Conservation (phyloP, 1,284 basidiomycete species). For the Tilletia caries region DNA sequence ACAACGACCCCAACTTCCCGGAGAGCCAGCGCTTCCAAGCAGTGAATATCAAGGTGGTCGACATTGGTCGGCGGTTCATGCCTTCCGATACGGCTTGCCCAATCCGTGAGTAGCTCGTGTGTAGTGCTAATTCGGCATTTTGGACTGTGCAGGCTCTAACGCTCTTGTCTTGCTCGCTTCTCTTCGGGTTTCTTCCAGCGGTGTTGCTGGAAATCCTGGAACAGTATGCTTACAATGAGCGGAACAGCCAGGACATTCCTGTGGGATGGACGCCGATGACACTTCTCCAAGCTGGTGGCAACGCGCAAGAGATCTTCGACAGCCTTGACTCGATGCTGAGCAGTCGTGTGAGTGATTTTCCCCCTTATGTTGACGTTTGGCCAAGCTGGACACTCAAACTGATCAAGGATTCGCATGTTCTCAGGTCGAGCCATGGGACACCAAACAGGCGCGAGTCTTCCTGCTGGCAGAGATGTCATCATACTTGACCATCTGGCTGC, state of each 20-base stretch:
- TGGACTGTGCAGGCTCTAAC: neutral
- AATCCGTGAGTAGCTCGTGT: constrained; percentile 16
- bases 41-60: constrained; percentile 19
- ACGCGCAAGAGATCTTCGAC: constrained; percentile 75
- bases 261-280: constrained; percentile 75
- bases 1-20: constrained; percentile 17
- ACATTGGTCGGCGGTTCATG: constrained; percentile 22
- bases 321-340: constrained; percentile 81
- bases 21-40: constrained; percentile 11
- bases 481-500: constrained; percentile 36
- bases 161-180: neutral
- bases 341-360: constrained; percentile 63
- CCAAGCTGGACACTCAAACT: neutral
- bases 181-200: constrained; percentile 18
- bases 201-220: constrained; percentile 38
- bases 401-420: neutral
- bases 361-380: neutral
- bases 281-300: constrained; percentile 71
- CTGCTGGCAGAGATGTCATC: constrained; percentile 39
- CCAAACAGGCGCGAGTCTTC: constrained; percentile 29
- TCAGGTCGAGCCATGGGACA: constrained; percentile 47
- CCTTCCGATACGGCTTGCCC: constrained; percentile 46
- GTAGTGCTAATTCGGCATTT: neutral
- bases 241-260: constrained; percentile 23
- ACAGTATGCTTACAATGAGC: constrained; percentile 40